These are phyloP conservation scores for Raffaelea arxii DNA, from an alignment of 2,329 filamentous ascomycete species.

Conservation along the genomic window DNA sequence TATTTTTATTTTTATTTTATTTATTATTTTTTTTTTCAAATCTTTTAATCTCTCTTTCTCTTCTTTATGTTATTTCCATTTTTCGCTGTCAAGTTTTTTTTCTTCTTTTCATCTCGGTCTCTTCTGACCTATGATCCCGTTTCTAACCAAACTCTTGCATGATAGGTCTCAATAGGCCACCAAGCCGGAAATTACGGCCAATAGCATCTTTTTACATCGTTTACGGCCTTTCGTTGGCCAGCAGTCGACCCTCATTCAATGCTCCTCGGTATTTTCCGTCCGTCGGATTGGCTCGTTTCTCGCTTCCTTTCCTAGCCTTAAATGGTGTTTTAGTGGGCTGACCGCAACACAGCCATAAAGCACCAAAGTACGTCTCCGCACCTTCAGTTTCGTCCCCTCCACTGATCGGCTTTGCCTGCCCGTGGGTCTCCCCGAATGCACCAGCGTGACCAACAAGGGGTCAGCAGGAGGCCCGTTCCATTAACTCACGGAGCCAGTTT, in stretches of 20 bases:
- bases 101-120: not conserved
- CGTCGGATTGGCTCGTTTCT: constrained; percentile 3
- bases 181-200: constrained; percentile 27
- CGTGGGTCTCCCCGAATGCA: constrained; percentile 6
- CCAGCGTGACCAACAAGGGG: constrained; percentile 6
- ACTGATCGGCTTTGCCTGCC: constrained; percentile 10
- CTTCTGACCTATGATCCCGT: constrained; percentile 17
- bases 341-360: not conserved
- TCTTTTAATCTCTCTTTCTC: no score
- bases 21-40: no score
- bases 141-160: constrained; percentile 25
- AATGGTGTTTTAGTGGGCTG: not conserved
- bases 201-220: constrained; percentile 18
- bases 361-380: no score
- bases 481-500: constrained; percentile 1
- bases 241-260: not conserved
- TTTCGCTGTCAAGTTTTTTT: not conserved
- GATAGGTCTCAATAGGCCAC: constrained; percentile 17
- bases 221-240: constrained; percentile 21
- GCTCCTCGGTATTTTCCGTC: constrained; percentile 1
- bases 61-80: no score
- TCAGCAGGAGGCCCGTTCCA: constrained; percentile 8
- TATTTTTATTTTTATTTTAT: no score
- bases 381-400: no score
- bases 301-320: not conserved